These are phyloP conservation scores for Suillus plorans DNA, from an alignment of 768 basidiomycete genomes.

Conservation along the genomic window DNA sequence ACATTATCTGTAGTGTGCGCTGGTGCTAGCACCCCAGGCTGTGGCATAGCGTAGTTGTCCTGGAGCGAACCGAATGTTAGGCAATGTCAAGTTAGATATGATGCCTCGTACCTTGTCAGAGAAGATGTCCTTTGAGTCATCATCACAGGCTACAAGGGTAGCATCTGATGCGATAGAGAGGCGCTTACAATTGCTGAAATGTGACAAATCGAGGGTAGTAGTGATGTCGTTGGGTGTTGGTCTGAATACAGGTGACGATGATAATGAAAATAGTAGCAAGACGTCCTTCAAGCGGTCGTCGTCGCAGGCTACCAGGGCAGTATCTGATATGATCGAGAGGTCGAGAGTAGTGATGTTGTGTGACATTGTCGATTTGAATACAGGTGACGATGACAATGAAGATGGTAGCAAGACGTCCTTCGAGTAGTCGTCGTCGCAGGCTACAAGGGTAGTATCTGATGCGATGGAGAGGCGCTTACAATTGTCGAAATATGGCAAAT, in stretches of 20 bases:
- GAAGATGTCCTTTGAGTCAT: neutral
- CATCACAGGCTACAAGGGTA: neutral
- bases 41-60: neutral
- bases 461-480: neutral
- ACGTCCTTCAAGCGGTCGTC: too few species aligned
- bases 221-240: too few species aligned
- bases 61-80: neutral
- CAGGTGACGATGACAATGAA: neutral
- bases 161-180: neutral
- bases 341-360: neutral
- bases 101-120: neutral
- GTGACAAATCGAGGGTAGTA: too few species aligned
- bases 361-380: neutral
- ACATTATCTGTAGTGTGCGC: neutral
- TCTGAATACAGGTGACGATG: too few species aligned
- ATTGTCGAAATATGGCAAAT: neutral
- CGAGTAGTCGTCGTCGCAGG: neutral
- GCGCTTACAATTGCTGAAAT: too few species aligned
- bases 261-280: too few species aligned
- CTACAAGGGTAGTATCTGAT: neutral
- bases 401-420: neutral
- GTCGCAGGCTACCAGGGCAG: neutral
- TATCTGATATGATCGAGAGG: neutral
- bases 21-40: neutral
- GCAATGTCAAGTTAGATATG: neutral